phyloP scores from a whole-genome alignment of 306 rosid genomes.

The Vigna hirtella region DNA sequence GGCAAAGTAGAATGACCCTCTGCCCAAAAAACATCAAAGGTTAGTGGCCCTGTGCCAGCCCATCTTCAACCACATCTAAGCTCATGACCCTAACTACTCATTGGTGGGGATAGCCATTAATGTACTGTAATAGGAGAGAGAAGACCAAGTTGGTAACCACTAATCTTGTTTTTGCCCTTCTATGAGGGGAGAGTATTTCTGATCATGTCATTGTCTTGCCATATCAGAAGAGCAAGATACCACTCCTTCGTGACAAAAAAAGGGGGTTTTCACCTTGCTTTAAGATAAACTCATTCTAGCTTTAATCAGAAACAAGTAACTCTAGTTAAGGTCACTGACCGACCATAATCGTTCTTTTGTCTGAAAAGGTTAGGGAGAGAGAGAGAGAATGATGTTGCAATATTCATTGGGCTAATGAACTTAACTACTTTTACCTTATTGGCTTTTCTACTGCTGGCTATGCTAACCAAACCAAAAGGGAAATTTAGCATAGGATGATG shows the following conservation, averaged over 20 bases:
- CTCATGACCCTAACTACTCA: conserved; percentile 43
- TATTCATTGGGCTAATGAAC: neutral
- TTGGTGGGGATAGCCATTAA: conserved; percentile 49
- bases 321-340: conserved; percentile 28
- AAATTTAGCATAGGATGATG: neutral
- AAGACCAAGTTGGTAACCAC: conserved; percentile 43
- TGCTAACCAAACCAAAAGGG: conserved; percentile 9
- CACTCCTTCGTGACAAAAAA: conserved; percentile 29
- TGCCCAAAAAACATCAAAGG: conserved; percentile 3
- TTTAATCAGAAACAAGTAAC: conserved; percentile 23
- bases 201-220: conserved; percentile 42
- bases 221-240: conserved; percentile 19
- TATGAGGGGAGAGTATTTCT: neutral
- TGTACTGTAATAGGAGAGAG: conserved; percentile 32
- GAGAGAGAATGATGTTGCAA: neutral
- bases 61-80: conserved; percentile 38
- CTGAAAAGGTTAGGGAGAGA: neutral
- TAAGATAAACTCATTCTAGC: conserved; percentile 6
- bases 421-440: neutral
- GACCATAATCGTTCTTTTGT: conserved; percentile 12
- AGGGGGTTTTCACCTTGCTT: conserved; percentile 32
- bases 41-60: conserved; percentile 47
- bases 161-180: conserved; percentile 36
- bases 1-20: conserved; percentile 50
- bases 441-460: conserved; percentile 4